Percentiles rank a stretch among this genome's conserved stretches.
phyloP scores from a whole-genome alignment of 208 protist species.

The Acanthamoeba rhysodes region DNA sequence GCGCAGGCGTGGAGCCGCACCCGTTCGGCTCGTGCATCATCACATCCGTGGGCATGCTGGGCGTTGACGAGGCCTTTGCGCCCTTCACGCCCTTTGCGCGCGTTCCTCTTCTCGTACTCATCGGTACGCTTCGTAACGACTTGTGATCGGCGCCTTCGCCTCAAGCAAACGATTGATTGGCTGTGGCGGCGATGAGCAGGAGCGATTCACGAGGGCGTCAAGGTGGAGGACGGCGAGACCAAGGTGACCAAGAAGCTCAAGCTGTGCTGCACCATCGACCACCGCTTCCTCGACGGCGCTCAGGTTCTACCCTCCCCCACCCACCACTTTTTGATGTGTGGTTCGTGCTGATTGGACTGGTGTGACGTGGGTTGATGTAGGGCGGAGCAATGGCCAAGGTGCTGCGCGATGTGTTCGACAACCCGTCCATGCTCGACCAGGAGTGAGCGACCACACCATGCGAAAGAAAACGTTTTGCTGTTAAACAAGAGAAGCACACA shows the following conservation, averaged over 20 bases:
- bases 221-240: slow-evolving; percentile 61
- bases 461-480: no score
- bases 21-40: slow-evolving; percentile 70
- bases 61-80: slow-evolving; percentile 67
- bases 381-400: slow-evolving; percentile 40
- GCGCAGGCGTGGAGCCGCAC: slow-evolving; percentile 36
- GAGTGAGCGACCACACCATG: background rate
- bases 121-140: background rate
- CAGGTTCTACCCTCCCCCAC: background rate
- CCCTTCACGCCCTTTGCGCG: slow-evolving; percentile 65
- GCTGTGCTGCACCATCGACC: slow-evolving; percentile 62
- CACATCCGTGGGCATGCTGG: slow-evolving; percentile 69
- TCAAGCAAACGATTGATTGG: background rate
- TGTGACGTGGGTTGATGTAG: background rate
- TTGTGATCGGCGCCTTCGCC: no score
- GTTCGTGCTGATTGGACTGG: no score
- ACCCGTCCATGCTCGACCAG: slow-evolving; percentile 52
- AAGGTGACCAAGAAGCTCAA: slow-evolving; percentile 45
- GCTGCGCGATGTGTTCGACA: slow-evolving; percentile 43
- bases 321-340: no score
- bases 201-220: slow-evolving; percentile 64
- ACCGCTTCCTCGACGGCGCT: slow-evolving; percentile 64
- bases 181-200: no score
- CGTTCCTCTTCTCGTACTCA: slow-evolving; percentile 57
- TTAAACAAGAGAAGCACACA: no score